phyloP scores from a whole-genome alignment of 495 filamentous ascomycete genomes.

The Penicillium angulare region DNA sequence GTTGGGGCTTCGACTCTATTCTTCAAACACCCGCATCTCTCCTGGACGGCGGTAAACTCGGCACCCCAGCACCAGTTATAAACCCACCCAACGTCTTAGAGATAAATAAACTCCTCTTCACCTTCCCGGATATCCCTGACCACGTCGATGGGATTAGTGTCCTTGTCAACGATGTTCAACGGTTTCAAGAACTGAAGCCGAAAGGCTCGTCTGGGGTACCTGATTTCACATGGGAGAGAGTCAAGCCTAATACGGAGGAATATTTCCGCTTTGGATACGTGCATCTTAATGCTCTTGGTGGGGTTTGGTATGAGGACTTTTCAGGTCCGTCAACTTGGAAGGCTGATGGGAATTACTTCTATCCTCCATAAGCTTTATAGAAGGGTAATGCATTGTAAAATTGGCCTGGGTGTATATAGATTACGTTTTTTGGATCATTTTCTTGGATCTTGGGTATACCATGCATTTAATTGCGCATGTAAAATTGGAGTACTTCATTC shows the following conservation, averaged over 20 bases:
- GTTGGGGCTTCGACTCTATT: constrained; percentile 64
- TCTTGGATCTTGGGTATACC: too few species aligned
- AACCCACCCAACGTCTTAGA: constrained; percentile 29
- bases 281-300: constrained; percentile 45
- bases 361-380: not conserved
- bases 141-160: constrained; percentile 56
- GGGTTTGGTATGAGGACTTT: constrained; percentile 69
- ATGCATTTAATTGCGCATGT: too few species aligned
- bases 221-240: constrained; percentile 44
- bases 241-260: constrained; percentile 52
- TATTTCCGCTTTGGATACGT: constrained; percentile 85
- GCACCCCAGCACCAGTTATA: constrained; percentile 46
- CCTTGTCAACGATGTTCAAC: constrained; percentile 59
- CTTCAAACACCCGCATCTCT: constrained; percentile 55
- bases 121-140: constrained; percentile 34
- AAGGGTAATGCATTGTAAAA: too few species aligned
- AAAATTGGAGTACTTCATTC: too few species aligned
- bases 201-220: constrained; percentile 35
- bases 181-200: constrained; percentile 43
- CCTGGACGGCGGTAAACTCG: constrained; percentile 48
- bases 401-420: too few species aligned
- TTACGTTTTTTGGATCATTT: too few species aligned
- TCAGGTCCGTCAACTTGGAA: not conserved
- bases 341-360: not conserved
- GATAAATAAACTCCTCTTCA: constrained; percentile 45